Evolutionary conservation across 148 eudicot genomes (phyloP).

Genomic region (Fallopia convolvulus): DNA sequence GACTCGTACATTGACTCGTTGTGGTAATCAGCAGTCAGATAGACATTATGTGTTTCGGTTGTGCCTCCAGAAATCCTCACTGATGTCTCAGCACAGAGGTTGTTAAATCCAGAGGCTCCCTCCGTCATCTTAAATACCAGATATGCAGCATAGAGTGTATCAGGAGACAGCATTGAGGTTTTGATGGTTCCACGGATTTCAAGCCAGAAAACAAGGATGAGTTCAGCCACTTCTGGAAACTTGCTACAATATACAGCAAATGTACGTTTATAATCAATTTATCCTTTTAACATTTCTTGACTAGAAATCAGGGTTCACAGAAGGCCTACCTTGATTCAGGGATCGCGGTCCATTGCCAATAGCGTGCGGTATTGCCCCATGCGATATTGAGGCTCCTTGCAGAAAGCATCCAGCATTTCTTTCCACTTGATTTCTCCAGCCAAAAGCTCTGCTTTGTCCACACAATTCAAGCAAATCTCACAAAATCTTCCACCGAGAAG

Average conservation of each 20-base stretch:
- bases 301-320: neutral
- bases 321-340: constrained; percentile 45
- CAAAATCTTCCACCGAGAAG: neutral
- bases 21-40: neutral
- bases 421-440: constrained; percentile 55
- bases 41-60: constrained; percentile 16
- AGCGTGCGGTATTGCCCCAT: constrained; percentile 60
- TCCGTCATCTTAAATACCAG: constrained; percentile 35
- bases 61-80: constrained; percentile 25
- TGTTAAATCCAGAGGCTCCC: constrained; percentile 28
- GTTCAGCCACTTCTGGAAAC: constrained; percentile 56
- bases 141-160: constrained; percentile 42
- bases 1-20: too few species aligned
- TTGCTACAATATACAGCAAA: constrained; percentile 14
- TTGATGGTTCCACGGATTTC: constrained; percentile 40
- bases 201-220: constrained; percentile 48
- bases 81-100: constrained; percentile 21
- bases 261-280: neutral
- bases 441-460: constrained; percentile 40
- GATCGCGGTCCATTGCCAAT: constrained; percentile 54
- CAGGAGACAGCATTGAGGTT: constrained; percentile 30
- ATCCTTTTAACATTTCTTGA: neutral
- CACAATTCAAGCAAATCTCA: too few species aligned
- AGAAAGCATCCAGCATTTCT: constrained; percentile 46
- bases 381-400: constrained; percentile 47